phyloP scores from a whole-genome alignment of 1,139 yeast genomes.

The Pichia sp. region DNA sequence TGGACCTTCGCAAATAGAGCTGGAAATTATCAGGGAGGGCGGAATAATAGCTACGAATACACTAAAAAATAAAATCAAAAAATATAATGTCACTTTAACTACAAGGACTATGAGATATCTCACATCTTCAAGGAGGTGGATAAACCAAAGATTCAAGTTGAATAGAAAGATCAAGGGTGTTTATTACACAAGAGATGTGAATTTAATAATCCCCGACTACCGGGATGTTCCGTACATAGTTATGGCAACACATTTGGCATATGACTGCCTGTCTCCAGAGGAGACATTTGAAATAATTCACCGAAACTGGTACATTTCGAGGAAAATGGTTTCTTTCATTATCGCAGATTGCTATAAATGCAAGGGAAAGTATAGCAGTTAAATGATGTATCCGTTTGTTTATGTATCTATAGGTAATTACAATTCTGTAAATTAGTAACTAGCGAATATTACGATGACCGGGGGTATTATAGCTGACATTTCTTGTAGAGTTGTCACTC shows the following conservation, averaged over 20 bases:
- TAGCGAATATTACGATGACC: constrained; percentile 24
- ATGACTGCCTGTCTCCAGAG: constrained; percentile 20
- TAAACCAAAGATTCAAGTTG: constrained; percentile 29
- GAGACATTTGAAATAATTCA: constrained; percentile 28
- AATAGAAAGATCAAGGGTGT: constrained; percentile 21
- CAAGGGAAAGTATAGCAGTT: not conserved
- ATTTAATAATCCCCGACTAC: constrained; percentile 29
- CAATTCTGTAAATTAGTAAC: constrained; percentile 10
- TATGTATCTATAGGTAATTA: constrained; percentile 3
- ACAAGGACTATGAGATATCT: constrained; percentile 30
- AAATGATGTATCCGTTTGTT: not conserved
- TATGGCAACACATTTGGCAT: constrained; percentile 28
- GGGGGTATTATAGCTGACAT: constrained; percentile 20
- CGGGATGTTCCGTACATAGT: constrained; percentile 29
- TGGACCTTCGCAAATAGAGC: constrained; percentile 31
- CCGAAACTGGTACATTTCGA: constrained; percentile 29
- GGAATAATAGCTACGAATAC: constrained; percentile 29
- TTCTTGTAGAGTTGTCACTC: constrained; percentile 8
- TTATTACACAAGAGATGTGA: constrained; percentile 26
- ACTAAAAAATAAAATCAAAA: constrained; percentile 24
- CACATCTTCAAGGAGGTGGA: constrained; percentile 31
- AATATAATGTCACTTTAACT: constrained; percentile 24
- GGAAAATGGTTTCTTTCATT: constrained; percentile 26
- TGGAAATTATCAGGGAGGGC: constrained; percentile 25
- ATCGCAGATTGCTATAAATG: constrained; percentile 17